These are phyloP conservation scores for Ensete ventricosum DNA, from an alignment of 176 grass and related monocot species.

Conservation along the genomic window DNA sequence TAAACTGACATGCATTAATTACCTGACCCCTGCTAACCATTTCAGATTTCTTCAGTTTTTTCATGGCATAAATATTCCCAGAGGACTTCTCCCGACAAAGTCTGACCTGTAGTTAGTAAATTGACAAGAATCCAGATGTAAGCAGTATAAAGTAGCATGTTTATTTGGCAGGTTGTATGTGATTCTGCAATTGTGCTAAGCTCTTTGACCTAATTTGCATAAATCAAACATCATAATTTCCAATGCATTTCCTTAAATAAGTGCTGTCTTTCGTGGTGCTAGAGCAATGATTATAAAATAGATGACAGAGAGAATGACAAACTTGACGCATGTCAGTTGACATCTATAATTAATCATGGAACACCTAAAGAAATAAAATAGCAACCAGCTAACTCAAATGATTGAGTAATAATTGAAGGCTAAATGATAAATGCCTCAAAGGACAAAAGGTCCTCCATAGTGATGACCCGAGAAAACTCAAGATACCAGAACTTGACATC, in stretches of 20 bases:
- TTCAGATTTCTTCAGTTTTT: conserved; percentile 98
- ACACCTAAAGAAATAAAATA: too few species aligned
- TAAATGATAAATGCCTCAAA: too few species aligned
- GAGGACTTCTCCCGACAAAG: conserved; percentile 83
- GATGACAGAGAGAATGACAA: too few species aligned
- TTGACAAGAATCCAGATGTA: conserved; percentile 19
- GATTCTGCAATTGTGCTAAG: background rate
- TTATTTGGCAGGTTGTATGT: background rate
- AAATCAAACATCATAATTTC: background rate
- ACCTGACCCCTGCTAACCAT: conserved; percentile 97
- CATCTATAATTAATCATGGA: too few species aligned
- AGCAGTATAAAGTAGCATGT: background rate
- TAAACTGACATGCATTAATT: conserved; percentile 42
- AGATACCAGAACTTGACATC: too few species aligned
- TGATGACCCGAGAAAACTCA: too few species aligned
- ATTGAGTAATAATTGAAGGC: too few species aligned
- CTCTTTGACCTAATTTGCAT: background rate
- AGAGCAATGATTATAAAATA: too few species aligned
- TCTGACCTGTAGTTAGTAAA: conserved; percentile 56
- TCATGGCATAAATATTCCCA: conserved; percentile 98
- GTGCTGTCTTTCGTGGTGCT: too few species aligned
- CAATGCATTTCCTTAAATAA: background rate
- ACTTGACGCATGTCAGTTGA: too few species aligned
- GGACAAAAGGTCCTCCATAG: too few species aligned
- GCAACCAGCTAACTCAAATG: too few species aligned